Conservation (phyloP, 305 asterid species). For the Stenogyne calaminthoides region DNA sequence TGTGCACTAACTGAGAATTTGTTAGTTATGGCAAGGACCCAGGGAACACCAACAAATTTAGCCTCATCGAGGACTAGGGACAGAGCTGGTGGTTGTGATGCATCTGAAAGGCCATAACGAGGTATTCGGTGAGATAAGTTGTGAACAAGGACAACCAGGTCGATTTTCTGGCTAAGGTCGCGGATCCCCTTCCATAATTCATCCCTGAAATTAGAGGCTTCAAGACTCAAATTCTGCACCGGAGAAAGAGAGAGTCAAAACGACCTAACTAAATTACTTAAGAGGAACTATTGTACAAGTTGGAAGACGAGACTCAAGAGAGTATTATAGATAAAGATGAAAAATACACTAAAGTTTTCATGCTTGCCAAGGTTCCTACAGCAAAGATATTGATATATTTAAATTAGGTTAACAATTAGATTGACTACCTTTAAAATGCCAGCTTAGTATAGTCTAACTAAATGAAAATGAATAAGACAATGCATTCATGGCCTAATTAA, state of each 20-base stretch:
- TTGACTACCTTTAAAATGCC: not conserved
- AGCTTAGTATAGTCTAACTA: not conserved
- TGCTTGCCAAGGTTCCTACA: not conserved
- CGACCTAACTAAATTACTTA: not conserved
- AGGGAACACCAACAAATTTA: constrained; percentile 89
- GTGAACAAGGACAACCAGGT: constrained; percentile 92
- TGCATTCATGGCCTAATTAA: constrained; percentile 2
- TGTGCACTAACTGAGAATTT: constrained; percentile 97
- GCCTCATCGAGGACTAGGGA: constrained; percentile 85
- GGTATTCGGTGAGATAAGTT: constrained; percentile 96
- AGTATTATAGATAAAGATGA: not conserved
- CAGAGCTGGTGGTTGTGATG: constrained; percentile 72
- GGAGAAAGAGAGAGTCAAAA: constrained; percentile 20
- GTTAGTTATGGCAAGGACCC: constrained; percentile 95
- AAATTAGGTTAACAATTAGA: not conserved
- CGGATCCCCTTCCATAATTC: constrained; percentile 97
- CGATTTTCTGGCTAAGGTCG: constrained; percentile 85
- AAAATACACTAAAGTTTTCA: not conserved
- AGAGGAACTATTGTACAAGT: not conserved
- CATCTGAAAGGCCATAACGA: constrained; percentile 51
- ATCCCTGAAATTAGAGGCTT: constrained; percentile 89
- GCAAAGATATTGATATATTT: not conserved
- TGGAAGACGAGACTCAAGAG: not conserved
- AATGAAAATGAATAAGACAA: not conserved
- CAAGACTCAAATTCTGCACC: constrained; percentile 76